Evolutionary conservation across 768 basidiomycete genomes (phyloP), one percentile per base, ranked within the genome.

Genomic region (Ramaria sp.): DNA sequence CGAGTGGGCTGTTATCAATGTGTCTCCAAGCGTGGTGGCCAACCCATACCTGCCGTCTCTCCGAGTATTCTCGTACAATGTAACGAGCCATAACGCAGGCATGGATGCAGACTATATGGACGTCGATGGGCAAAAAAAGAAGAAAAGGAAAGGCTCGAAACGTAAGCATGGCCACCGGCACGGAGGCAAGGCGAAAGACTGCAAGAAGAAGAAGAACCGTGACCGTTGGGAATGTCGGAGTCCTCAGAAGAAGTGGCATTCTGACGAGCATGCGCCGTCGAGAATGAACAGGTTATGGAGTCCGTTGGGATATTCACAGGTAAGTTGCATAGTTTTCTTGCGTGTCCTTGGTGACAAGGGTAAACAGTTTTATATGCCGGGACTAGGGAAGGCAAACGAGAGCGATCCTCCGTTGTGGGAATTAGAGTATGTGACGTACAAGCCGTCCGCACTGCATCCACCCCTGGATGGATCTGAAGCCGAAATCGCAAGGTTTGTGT

Each of bases 261-360:
- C 76, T 61, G 81, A 78, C 69, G 67, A 77, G 22, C 63, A 75
- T 20, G 76, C 86, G 10, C 91, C 92, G 10, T 86, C 86, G 24
- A 73, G 87, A 55, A 71, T 61, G 32, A 93, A 92, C 65, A 70
- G 70, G 48, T 73, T 75, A 45, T 85, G 83, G 77, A 78, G 81
- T 8, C 83, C 87, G 3, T 69, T 93, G 39, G 89, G 89, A 43
- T 96, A 84, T 71, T 82, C 86, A 48, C 92, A 95, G 78, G 90
- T 88, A 63, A 52, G 76, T 60, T 22, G n/a, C 56, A 47, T 15
- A 36, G 10, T 34, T 60, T 61, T 60, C 61, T 38, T 60, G 44
- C 7, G 38, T 57, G 25, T 55, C 50, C 34, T 16, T 27, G 48
- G 27, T 32, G 44, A 61, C 38, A 28, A 32, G 43, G 41, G 52